Conservation (phyloP, 179 eudicot species). For the Camellia oleifera region DNA sequence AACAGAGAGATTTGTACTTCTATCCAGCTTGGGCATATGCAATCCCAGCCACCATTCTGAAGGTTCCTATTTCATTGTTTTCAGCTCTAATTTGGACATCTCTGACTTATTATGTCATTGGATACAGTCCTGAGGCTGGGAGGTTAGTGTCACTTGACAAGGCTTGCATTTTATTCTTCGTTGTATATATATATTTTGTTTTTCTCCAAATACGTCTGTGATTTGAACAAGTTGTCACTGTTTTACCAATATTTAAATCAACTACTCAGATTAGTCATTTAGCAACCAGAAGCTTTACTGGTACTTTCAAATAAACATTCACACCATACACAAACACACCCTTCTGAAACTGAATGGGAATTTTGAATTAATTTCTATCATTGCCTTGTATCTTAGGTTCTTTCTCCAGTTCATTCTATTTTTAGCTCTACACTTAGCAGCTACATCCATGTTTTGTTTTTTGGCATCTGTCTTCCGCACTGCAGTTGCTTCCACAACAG, state of each 20-base stretch:
- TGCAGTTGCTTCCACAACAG: conserved; percentile 42
- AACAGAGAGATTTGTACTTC: conserved; percentile 74
- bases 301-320: background rate
- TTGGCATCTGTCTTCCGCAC: conserved; percentile 62
- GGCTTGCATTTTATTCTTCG: no score
- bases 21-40: conserved; percentile 91
- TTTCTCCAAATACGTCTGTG: no score
- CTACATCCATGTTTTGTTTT: conserved; percentile 66
- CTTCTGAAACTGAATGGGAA: no score
- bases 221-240: background rate
- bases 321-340: no score
- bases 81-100: conserved; percentile 60
- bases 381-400: conserved; percentile 47
- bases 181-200: no score
- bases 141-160: conserved; percentile 39
- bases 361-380: background rate
- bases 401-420: conserved; percentile 57
- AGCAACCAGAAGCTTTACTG: background rate
- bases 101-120: conserved; percentile 71
- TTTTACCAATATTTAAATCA: background rate
- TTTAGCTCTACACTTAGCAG: conserved; percentile 55
- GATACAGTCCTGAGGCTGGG: conserved; percentile 67
- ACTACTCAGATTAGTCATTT: background rate
- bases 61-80: conserved; percentile 59
- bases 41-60: conserved; percentile 66